Base-by-base conservation (phyloP, 2,329 filamentous ascomycete species). In the Monosporascus sp. region DNA sequence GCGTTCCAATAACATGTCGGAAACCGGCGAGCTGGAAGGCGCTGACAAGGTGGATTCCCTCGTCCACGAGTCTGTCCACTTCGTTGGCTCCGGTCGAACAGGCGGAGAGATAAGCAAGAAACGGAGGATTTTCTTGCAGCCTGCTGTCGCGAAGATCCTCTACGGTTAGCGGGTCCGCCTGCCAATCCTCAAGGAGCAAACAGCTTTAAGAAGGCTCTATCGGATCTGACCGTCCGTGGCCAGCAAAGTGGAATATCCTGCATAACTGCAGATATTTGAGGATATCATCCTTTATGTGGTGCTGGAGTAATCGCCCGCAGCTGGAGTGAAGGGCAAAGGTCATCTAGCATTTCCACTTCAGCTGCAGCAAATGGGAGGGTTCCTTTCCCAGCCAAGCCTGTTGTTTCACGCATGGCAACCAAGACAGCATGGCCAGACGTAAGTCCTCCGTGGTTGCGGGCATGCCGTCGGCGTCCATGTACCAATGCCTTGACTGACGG, bases 191-290 rank as follows among this genome's bases (percentile, higher is more conserved):
- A 7, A 71, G 59, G 1, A 70, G 57, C 2, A 71, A 56, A 37
- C 26, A 53, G 52, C 68, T 71, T 46, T 59, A 52, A 7, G 62
- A 66, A 1, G 71, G 70, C 19, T 71, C 64, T 1, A 7, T 3
- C 0, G 35, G 16, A 51, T 72, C 50, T 3, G 64, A 57, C 2
- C 38, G 11, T 1, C 69, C 72, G 51, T 74, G 72, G 14, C 73
- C 69, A 2, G 74, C 72, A 50, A 76, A 76, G 54, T 75, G 73
- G 54, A 74, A 72, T 6, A 75, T 66, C 17, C 63, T 58, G 55
- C 65, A 69, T 2, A 37, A 41, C 7, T 20, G 47, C 2, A 74
- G 53, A 2, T 56, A 40, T 2, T 19, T n/a, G 2, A 70, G 2
- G 2, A 72, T 55, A 1, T 68, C 61, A 7, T 53, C 43, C 26